Base-by-base conservation (phyloP, 1,284 basidiomycete genomes). In the Leccinum subrobustum region DNA sequence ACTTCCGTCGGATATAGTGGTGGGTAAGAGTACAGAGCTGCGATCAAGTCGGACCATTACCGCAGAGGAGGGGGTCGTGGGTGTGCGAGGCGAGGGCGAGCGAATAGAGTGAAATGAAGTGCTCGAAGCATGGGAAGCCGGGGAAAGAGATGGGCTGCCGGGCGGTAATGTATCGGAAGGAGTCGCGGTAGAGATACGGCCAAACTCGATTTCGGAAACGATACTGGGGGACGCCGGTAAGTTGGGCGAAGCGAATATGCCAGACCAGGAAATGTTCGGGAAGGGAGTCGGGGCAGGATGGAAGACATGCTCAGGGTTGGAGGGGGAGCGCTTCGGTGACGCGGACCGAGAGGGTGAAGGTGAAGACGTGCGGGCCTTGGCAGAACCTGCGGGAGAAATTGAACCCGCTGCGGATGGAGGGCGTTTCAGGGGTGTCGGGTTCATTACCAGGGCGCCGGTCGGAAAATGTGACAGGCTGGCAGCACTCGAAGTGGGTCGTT, bases 1-100 rank as follows among this genome's bases (percentile, higher is more conserved):
- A 39, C 71, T 70, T 25, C 61, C 66, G 31, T 71, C 69, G 44
- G 69, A 73, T 62, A 65, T 65, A 4, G 68, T 56, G 51, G 69
- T 67, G 8, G 70, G 69, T 37, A 62, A 69, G 25, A 68, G 16
- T 20, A 47, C 18, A 4, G 57, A 7, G 31, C 64, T 72, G 60
- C 67, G 70, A 64, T 69, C 70, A 68, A 64, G 27, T 4, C 44
- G 54, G 50, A 65, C 62, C 20, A 58, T 54, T 27, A 67, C 64
- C 48, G 60, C 39, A 18, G 66, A 59, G 29, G 60, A 63, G 39
- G 61, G 63, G 8, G 63, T 63, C 33, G 52, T 64, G 56, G 67
- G 66, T 4, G 61, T 57, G 37, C 14, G 16, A 18, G 57, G 51
- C 56, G 60, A 60, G 48, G 20, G 18, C 1, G 65, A 57, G 57